Evolutionary conservation across 192 early-diverging fungal genomes (phyloP), one percentile per base, ranked within the genome.

Genomic region (Gigaspora rosea): DNA sequence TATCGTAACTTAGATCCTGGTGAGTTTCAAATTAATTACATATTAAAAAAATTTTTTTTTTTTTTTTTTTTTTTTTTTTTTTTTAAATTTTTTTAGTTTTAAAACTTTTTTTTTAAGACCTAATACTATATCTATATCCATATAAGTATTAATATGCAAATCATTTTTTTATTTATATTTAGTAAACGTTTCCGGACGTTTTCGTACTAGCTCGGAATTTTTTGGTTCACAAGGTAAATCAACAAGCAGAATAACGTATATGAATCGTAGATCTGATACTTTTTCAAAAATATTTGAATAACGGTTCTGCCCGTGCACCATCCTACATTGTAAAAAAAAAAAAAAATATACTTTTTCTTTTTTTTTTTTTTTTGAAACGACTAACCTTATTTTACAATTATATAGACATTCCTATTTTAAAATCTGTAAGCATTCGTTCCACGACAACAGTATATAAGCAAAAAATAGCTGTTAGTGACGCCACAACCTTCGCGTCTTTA

Each of bases 391-490:
- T 16, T 66, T 41, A 36, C 16, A 32, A 16, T 8, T 48, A 7
- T 49, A 49, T 61, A 74, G 72, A 74, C 1, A 51, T 41, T 8
- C 54, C 59, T 2, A 27, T 52, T 6, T 35, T 75, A 18, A 75
- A 64, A 50, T 75, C 73, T 4, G 62, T 75, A 0, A 75, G 59
- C 0, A 36, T 75, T 6, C 7, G 46, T 1, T 74, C 72, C 41
- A 59, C 48, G 4, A 33, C 3, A 10, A 75, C 22, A 18, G 22
- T 64, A 4, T 75, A 75, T 11, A 75, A 75, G 46, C 61, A 64
- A 64, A 75, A 75, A 49, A 51, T 75, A 15, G 48, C 73, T 32
- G 48, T 75, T 1, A 12, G 7, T 2, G 61, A 75, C 22, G 63
- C 41, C 1, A 75, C 49, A 7, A 75, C 73, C 3, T 75, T 75